phyloP scores from a whole-genome alignment of 2,329 filamentous ascomycete genomes.

The Calonectria naviculata region DNA sequence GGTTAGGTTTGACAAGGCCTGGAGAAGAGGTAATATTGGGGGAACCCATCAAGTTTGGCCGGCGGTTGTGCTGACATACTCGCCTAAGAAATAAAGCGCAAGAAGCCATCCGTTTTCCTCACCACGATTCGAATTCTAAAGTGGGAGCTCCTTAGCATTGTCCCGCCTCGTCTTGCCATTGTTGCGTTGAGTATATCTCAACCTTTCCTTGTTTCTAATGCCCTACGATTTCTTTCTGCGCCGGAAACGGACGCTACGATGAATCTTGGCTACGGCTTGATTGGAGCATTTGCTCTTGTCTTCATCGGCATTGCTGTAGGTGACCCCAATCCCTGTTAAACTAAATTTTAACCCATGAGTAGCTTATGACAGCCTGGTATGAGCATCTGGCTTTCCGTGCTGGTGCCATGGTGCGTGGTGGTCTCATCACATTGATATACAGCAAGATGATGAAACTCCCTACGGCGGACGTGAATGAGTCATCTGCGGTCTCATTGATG shows the following conservation, averaged over 20 bases:
- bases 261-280: conserved; percentile 45
- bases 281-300: conserved; percentile 45
- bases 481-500: conserved; percentile 45
- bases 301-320: conserved; percentile 46
- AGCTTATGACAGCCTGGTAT: conserved; percentile 46
- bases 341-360: background rate
- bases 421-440: conserved; percentile 44
- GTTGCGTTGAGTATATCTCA: conserved; percentile 45
- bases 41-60: accelerated
- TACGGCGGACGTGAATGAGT: conserved; percentile 38
- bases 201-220: conserved; percentile 43
- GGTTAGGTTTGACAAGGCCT: conserved; percentile 32
- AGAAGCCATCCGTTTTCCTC: conserved; percentile 40
- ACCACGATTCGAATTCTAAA: conserved; percentile 39
- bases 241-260: conserved; percentile 34
- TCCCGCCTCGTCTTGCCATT: conserved; percentile 40
- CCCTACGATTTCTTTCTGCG: conserved; percentile 41
- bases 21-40: conserved; percentile 34
- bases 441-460: conserved; percentile 43
- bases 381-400: conserved; percentile 46
- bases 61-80: conserved; percentile 3
- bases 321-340: background rate
- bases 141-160: conserved; percentile 45
- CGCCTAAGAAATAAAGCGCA: conserved; percentile 22
- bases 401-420: conserved; percentile 44